Conservation (phyloP, 208 protist genomes). For the Wallacemonas sp. region DNA sequence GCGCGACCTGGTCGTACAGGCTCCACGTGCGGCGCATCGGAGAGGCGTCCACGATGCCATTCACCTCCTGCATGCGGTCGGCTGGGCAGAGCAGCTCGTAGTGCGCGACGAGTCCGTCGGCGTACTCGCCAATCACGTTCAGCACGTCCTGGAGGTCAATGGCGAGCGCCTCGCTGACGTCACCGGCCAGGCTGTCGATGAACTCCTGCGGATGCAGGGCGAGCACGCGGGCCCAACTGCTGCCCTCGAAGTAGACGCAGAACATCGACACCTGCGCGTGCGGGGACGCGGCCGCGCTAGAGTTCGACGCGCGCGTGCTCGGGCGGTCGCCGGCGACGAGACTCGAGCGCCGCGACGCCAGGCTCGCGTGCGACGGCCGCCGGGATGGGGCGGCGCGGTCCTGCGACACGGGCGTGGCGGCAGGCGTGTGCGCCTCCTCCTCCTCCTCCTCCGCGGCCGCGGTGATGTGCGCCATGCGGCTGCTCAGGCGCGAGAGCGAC, state of each 20-base stretch:
- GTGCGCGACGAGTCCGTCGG: slow-evolving; percentile 12
- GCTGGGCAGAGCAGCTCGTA: slow-evolving; percentile 9
- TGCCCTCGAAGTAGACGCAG: slow-evolving; percentile 16
- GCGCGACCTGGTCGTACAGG: slow-evolving; percentile 2
- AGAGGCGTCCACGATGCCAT: not conserved
- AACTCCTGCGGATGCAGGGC: not conserved
- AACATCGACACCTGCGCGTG: not conserved
- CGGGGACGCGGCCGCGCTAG: not conserved
- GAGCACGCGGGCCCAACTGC: slow-evolving; percentile 14
- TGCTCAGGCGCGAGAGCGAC: not conserved
- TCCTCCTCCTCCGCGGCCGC: not conserved
- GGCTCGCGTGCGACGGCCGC: not conserved
- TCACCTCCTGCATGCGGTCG: not conserved
- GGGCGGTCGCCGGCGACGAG: not conserved
- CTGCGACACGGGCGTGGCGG: not conserved
- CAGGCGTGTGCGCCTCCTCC: not conserved
- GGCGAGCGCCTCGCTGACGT: not conserved
- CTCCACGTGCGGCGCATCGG: slow-evolving; percentile 5
- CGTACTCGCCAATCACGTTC: not conserved
- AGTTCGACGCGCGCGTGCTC: not conserved
- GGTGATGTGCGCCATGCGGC: not conserved
- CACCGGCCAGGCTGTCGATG: not conserved
- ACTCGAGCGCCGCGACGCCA: slow-evolving; percentile 2
- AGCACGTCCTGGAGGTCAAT: not conserved
- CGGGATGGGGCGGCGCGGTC: not conserved